phyloP scores from a whole-genome alignment of 2,329 filamentous ascomycete species.

The Colletotrichum sidae region DNA sequence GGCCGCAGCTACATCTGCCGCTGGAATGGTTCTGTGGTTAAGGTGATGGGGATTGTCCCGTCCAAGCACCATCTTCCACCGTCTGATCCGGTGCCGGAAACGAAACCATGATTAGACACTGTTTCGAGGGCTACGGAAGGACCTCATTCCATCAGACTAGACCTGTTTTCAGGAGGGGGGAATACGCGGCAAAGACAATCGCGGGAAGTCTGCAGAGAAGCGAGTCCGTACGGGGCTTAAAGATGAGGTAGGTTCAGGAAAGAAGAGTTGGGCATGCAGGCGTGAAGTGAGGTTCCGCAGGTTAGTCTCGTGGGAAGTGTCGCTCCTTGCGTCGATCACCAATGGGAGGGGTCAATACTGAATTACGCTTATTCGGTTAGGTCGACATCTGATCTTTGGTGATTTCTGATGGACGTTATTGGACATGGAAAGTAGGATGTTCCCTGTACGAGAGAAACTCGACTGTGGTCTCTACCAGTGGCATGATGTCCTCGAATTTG shows the following conservation, averaged over 20 bases:
- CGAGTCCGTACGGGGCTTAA: not conserved
- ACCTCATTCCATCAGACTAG: not conserved
- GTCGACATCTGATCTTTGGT: not conserved
- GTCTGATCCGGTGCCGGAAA: constrained; percentile 19
- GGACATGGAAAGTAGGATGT: not conserved
- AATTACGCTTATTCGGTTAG: constrained; percentile 2
- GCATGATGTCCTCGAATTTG: too few species aligned
- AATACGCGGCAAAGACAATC: not conserved
- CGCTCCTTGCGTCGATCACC: constrained; percentile 1
- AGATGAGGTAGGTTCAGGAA: not conserved
- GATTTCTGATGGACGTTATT: not conserved
- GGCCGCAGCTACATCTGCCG: not conserved
- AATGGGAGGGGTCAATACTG: not conserved
- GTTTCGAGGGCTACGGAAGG: constrained; percentile 15
- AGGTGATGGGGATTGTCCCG: constrained; percentile 10
- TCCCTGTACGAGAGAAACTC: too few species aligned
- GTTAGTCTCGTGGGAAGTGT: constrained; percentile 3
- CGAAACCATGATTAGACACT: constrained; percentile 11
- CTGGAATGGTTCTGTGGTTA: not conserved
- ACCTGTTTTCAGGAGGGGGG: constrained; percentile 2
- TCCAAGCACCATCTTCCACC: constrained; percentile 3
- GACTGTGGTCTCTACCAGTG: not conserved
- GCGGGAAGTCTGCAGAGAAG: not conserved
- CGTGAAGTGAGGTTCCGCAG: constrained; percentile 15
- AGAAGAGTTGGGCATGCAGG: constrained; percentile 4